Base-by-base conservation (phyloP, 148 eudicot species). In the Camellia sinensis region DNA sequence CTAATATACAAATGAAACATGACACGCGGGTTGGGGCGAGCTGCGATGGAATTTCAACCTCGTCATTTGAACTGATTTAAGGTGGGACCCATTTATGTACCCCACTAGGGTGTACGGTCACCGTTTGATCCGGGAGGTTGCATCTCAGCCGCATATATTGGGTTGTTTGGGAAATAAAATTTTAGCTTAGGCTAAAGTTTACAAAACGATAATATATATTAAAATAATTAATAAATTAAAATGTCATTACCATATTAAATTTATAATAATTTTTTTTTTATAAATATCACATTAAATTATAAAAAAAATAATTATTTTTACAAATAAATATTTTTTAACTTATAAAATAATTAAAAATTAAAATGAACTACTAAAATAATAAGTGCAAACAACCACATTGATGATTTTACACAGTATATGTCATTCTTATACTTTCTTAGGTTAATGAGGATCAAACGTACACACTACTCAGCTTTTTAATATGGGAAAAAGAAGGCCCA, bases 81-180 rank as follows among this genome's bases (percentile, higher is more conserved):
- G 7, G 9, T 48, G 12, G 77, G 77, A 77, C 9, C 66, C 78
- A 19, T 5, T 2, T 48, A 71, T 40, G 48, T 70, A 13, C 76
- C 72, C 80, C 17, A 46, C 45, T 61, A 62, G 43, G 62, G 64
- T 54, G 37, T 15, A 82, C 54, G 14, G n/a, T n/a, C 54, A 57
- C 84, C 84, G 81, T 82, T 11, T 0, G 81, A 82, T 82, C 66
- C 43, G 72, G 60, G 18, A 54, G 48, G 48, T 62, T 61, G 69
- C 54, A 60, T 76, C 54, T 40, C 79, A 63, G 46, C 67, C 69
- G 54, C 43, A 43, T 69, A 40, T n/a, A 60, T 62, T 29, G 37
- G 37, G 37, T 29, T 29, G 37, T 29, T 29, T 29, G 37, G 37
- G 37, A 29, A 29, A 29, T 29, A 29, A 29, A 29, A 29, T 29